Evolutionary conservation across 2,329 filamentous ascomycete genomes (phyloP), one percentile per base, ranked within the genome.

Genomic region (Ophiostoma tasmaniense): DNA sequence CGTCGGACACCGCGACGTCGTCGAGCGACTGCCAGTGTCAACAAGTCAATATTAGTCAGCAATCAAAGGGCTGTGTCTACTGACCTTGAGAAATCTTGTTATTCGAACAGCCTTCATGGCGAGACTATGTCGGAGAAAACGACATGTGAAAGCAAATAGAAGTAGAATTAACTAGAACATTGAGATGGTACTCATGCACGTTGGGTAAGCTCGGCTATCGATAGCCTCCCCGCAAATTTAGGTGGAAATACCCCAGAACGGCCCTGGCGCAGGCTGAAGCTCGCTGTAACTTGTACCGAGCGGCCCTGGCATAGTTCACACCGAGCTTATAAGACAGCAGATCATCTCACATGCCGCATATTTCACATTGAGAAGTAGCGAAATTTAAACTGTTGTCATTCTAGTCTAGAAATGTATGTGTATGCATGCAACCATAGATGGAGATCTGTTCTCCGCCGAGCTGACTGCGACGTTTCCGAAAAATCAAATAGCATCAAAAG

Each of bases 141-240:
- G 8, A 8, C 33, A 45, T 45, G 42, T 45, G 42, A 45, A 4
- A 20, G 39, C 14, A 42, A 20, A n/a, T 20, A 13, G 6, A 45
- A 45, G 20, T n/a, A 45, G 17, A n/a, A 20, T 39, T 39, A 14
- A 45, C 42, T 20, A 20, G n/a, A n/a, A 13, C 17, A 45, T 45
- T 7, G 17, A 45, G 17, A 45, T 45, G n/a, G 4, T 2, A 4
- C 17, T 45, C 1, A 1, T 20, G 7, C 5, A 45, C 42, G 42
- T 45, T n/a, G 37, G 11, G 14, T 45, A 50, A 67, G 20, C 52
- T 45, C 62, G 69, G 69, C 62, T 64, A 68, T 68, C 2, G 1
- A 59, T 64, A 39, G 30, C 61, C 66, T 64, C 61, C 66, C 66
- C 68, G 59, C 68, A 69, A 64, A 39, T 50, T 35, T 35, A 35